Base-by-base conservation (phyloP, 2,329 filamentous ascomycete species). In the Talaromyces sp. region DNA sequence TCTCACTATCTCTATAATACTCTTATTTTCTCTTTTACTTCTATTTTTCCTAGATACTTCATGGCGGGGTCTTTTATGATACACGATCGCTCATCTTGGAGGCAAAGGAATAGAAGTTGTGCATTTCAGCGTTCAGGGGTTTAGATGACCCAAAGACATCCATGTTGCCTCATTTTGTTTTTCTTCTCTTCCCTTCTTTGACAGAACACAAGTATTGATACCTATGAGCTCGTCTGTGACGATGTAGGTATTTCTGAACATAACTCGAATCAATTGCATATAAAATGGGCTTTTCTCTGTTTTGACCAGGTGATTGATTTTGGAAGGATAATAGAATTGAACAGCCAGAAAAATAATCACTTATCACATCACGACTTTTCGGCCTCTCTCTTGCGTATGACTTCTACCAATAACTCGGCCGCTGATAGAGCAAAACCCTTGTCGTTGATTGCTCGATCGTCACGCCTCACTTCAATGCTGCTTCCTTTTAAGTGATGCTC, bases 401-500 rank as follows among this genome's bases (percentile, higher is more conserved):
- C 55, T 10, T 63, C 55, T 8, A 61, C 48, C 19, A 70, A 56
- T 28, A 59, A 55, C 37, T 70, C 66, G 10, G 66, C 68, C 7
- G 66, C 59, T 2, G 48, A 45, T 19, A 63, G 56, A 0, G 70
- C 70, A 62, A 73, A 73, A 11, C 60, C 65, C 0, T 59, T 58
- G 52, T 72, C 61, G 61, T 73, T 73, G 17, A 73, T 66, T n/a
- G 62, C 58, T 7, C 63, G 46, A 9, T 74, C 65, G 55, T 83
- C 78, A 39, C 81, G 74, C 2, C 80, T 69, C 1, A 87, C 68
- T 8, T 70, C 61, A 15, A 88, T 80, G 0, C 72, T 74, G 19
- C 72, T 82, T 0, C 70, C 79, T 13, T 72, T 55, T 19, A 89
- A 68, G 0, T 78, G 81, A 0, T 73, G 63, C 50, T 72, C 75